Conservation (phyloP, 225 moss, liverwort and hornwort species). For the Polytrichum formosum region DNA sequence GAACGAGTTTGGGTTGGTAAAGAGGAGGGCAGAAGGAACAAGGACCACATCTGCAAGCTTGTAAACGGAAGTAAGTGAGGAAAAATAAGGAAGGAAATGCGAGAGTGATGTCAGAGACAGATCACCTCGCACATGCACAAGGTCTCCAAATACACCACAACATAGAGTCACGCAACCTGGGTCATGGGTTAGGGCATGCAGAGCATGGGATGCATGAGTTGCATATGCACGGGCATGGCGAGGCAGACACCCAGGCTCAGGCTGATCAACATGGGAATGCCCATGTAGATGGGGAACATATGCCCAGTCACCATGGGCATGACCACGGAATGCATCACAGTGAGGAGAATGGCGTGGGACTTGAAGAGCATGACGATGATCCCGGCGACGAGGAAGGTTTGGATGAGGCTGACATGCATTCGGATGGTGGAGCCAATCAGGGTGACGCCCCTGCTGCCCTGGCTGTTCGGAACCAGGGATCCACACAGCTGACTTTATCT, state of each 20-base stretch:
- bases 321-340: constrained; percentile 62
- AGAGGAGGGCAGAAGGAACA: too few relatives aligned
- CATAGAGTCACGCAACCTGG: constrained; percentile 56
- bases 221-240: constrained; percentile 52
- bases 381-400: constrained; percentile 85
- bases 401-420: constrained; percentile 94
- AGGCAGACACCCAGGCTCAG: constrained; percentile 45
- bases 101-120: constrained; percentile 83
- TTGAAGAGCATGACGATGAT: constrained; percentile 78
- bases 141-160: constrained; percentile 64
- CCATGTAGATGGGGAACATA: constrained; percentile 49
- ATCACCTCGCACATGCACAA: constrained; percentile 70
- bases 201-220: constrained; percentile 66
- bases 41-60: too few relatives aligned
- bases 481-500: constrained; percentile 87
- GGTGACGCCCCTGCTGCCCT: constrained; percentile 62
- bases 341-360: constrained; percentile 69
- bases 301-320: constrained; percentile 54
- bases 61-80: too few relatives aligned
- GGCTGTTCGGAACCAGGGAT: constrained; percentile 71
- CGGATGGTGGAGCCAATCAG: constrained; percentile 77
- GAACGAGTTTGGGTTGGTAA: too few relatives aligned
- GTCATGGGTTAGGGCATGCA: constrained; percentile 62
- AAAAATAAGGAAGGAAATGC: constrained; percentile 38
- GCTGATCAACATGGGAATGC: constrained; percentile 54